Conservation (phyloP, 305 asterid genomes). For the Solanum hybrid region DNA sequence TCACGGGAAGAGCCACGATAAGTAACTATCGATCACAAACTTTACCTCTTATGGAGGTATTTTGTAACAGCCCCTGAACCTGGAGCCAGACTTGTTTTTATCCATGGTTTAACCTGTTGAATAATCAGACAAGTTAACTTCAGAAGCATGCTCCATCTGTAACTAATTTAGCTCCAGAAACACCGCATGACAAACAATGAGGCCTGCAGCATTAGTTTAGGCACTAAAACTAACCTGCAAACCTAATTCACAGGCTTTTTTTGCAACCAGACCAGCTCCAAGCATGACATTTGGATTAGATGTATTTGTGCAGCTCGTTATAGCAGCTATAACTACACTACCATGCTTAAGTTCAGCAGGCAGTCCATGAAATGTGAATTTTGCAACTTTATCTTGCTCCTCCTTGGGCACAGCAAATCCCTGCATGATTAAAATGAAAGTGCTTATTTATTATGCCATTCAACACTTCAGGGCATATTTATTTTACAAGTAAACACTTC, state of each 20-base stretch:
- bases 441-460: not conserved
- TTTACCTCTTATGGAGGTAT: slow-evolving; percentile 66
- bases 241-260: slow-evolving; percentile 79
- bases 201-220: not conserved
- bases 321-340: slow-evolving; percentile 80
- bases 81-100: slow-evolving; percentile 82
- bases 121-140: not conserved
- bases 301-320: slow-evolving; percentile 81
- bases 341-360: slow-evolving; percentile 77
- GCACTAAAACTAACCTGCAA: slow-evolving; percentile 49
- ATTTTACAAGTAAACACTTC: not conserved
- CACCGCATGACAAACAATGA: not conserved
- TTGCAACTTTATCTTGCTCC: slow-evolving; percentile 54
- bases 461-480: not conserved
- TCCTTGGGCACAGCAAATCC: slow-evolving; percentile 75
- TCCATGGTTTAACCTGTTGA: slow-evolving; percentile 79
- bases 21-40: not conserved
- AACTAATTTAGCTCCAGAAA: not conserved
- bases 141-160: not conserved
- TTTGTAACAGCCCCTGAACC: slow-evolving; percentile 83
- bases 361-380: slow-evolving; percentile 50
- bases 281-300: slow-evolving; percentile 92
- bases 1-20: not conserved
- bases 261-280: slow-evolving; percentile 88
- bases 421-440: slow-evolving; percentile 21